These are phyloP conservation scores for Pseudogymnoascus sp. DNA, from an alignment of 2,329 filamentous ascomycete genomes.

Conservation along the genomic window DNA sequence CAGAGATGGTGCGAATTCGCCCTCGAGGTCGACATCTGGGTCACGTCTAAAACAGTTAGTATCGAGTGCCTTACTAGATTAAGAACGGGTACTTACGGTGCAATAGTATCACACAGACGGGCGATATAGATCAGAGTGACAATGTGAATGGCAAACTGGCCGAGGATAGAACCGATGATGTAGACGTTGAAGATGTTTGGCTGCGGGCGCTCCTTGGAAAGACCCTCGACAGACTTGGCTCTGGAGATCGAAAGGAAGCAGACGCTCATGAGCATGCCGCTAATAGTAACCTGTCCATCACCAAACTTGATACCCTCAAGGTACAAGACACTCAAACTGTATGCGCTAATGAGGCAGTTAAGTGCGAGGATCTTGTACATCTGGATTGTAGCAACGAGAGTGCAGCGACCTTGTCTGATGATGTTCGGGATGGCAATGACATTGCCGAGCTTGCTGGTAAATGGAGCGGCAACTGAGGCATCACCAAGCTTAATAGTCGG, in stretches of 20 bases:
- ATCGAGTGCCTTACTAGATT: background rate
- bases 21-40: constrained; percentile 75
- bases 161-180: constrained; percentile 94
- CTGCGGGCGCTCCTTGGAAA: constrained; percentile 95
- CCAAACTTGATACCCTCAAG: constrained; percentile 98
- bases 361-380: constrained; percentile 99
- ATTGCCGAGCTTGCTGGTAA: constrained; percentile 95
- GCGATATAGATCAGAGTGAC: constrained; percentile 90
- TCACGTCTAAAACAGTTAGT: constrained; percentile 37
- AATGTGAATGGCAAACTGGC: constrained; percentile 95
- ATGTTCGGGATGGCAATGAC: constrained; percentile 97
- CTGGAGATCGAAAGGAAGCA: constrained; percentile 99
- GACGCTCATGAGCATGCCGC: constrained; percentile 98
- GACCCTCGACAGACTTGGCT: constrained; percentile 85
- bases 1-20: constrained; percentile 85
- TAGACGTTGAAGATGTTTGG: constrained; percentile 99
- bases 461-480: constrained; percentile 91
- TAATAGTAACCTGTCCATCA: constrained; percentile 96
- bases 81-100: constrained; percentile 55
- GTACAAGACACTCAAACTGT: constrained; percentile 92
- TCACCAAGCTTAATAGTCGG: constrained; percentile 95
- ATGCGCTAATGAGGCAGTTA: constrained; percentile 96
- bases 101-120: constrained; percentile 73
- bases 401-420: constrained; percentile 94
- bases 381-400: constrained; percentile 94